phyloP scores from a whole-genome alignment of 2,329 filamentous ascomycete species.

The Botrytis hyacinthi region DNA sequence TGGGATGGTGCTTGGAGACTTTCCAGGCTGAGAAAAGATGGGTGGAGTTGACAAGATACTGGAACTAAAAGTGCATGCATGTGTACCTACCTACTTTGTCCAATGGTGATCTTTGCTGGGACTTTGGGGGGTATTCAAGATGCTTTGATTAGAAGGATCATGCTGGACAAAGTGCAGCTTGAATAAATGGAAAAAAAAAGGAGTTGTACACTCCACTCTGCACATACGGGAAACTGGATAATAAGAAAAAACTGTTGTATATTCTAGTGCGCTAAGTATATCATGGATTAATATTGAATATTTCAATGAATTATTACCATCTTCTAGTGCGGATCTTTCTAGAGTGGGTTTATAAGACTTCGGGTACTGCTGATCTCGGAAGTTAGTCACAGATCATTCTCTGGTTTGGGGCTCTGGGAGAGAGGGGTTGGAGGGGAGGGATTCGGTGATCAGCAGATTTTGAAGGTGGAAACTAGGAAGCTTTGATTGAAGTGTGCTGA shows the following conservation, averaged over 20 bases:
- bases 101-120: not conserved
- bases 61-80: not conserved
- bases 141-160: not conserved
- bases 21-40: not conserved
- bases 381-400: not conserved
- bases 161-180: not conserved
- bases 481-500: not conserved
- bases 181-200: not conserved
- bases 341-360: not conserved
- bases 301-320: not conserved
- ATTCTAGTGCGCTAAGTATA: not conserved
- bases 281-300: not conserved
- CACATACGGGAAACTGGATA: not conserved
- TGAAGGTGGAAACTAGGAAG: not conserved
- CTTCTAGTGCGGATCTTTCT: not conserved
- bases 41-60: not conserved
- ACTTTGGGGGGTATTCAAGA: not conserved
- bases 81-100: not conserved
- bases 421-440: not conserved
- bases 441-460: not conserved
- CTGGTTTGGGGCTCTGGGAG: not conserved
- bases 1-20: conserved; percentile 1
- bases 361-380: not conserved
- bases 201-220: not conserved
- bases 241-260: not conserved